phyloP scores from a whole-genome alignment of 371 early-diverging fungal genomes.

The Neoconidiobolus thromboides region DNA sequence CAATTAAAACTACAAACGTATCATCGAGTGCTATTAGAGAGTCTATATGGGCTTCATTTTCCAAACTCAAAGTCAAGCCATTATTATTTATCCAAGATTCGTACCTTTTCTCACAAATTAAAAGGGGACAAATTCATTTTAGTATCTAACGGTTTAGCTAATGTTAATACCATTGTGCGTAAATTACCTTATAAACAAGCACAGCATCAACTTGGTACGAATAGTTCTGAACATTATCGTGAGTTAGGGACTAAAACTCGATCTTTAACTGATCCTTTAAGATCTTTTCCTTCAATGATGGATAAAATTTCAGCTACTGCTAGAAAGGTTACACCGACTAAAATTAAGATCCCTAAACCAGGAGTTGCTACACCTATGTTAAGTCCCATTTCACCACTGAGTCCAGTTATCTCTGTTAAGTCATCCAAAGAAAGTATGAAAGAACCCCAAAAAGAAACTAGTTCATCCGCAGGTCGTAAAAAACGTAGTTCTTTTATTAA shows the following conservation, averaged over 20 bases:
- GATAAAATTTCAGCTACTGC: not conserved
- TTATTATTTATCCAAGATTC: not conserved
- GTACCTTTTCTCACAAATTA: not conserved
- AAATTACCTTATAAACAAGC: not conserved
- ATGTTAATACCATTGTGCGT: not conserved
- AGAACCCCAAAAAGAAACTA: not conserved
- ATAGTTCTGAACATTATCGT: not conserved
- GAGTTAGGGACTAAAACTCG: not conserved
- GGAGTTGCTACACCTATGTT: not conserved
- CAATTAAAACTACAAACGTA: not conserved
- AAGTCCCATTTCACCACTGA: not conserved
- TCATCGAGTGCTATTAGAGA: not conserved
- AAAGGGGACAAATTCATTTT: not conserved
- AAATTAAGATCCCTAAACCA: not conserved
- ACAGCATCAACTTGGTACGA: slow-evolving; percentile 2
- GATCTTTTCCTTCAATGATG: not conserved
- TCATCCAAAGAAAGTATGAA: not conserved
- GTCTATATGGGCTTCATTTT: slow-evolving; percentile 3
- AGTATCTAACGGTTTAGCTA: slow-evolving; percentile 3
- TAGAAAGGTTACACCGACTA: not conserved
- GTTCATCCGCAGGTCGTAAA: not conserved
- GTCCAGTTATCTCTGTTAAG: not conserved
- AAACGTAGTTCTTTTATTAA: slow-evolving; percentile 1
- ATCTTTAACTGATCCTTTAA: not conserved
- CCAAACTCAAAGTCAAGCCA: not conserved